Conservation (phyloP, 2,329 filamentous ascomycete genomes). For the Helotiales sp. region DNA sequence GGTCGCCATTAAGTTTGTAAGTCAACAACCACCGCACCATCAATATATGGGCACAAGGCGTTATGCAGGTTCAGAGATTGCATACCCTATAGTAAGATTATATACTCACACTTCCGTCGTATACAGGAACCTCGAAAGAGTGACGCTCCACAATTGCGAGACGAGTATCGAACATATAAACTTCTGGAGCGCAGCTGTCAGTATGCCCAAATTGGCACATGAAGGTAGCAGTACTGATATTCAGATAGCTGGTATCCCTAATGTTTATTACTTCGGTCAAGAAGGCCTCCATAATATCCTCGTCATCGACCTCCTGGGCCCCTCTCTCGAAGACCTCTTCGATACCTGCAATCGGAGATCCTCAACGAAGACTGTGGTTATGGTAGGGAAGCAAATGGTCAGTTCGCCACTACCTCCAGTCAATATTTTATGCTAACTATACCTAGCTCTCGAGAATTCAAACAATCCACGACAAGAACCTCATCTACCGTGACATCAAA, state of each 20-base stretch:
- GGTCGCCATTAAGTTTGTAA: conserved; percentile 98
- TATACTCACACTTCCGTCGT: too few relatives aligned
- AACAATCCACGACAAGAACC: conserved; percentile 96
- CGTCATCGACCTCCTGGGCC: conserved; percentile 94
- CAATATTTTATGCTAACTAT: conserved; percentile 25
- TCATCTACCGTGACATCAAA: conserved; percentile 99
- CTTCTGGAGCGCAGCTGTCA: conserved; percentile 98
- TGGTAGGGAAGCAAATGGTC: conserved; percentile 99
- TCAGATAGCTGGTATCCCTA: conserved; percentile 88
- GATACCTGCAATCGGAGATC: conserved; percentile 96
- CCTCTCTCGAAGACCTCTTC: conserved; percentile 94
- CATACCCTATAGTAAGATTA: too few relatives aligned
- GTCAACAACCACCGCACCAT: conserved; percentile 46
- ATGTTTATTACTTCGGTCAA: conserved; percentile 99
- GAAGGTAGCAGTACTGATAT: conserved; percentile 49
- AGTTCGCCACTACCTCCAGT: conserved; percentile 36
- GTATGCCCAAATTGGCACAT: too few relatives aligned
- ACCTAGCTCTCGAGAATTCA: conserved; percentile 85
- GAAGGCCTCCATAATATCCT: conserved; percentile 98
- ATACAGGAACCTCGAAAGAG: conserved; percentile 99
- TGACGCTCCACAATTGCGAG: conserved; percentile 94
- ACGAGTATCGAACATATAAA: conserved; percentile 99
- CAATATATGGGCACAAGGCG: too few relatives aligned
- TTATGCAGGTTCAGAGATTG: too few relatives aligned
- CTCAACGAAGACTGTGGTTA: conserved; percentile 95